Evolutionary conservation across 2,329 filamentous ascomycete species (phyloP).

Genomic region (Claviceps fusiformis): DNA sequence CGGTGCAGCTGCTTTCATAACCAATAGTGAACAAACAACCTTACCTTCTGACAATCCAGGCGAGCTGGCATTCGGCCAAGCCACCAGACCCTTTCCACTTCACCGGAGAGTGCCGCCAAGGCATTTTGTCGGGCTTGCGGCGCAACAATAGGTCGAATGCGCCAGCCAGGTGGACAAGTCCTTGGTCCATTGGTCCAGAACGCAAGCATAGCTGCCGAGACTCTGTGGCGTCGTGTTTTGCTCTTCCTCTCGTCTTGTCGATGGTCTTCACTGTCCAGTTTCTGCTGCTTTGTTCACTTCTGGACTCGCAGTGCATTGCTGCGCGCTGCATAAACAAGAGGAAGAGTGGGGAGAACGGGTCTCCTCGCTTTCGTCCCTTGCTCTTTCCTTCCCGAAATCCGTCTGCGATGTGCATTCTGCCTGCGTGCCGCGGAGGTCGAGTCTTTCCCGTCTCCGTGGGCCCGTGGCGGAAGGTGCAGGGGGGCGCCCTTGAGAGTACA

Average conservation of each 20-base stretch:
- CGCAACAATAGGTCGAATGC: not conserved
- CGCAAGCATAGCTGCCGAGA: not conserved
- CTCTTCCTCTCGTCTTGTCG: not conserved
- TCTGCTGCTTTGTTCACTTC: not conserved
- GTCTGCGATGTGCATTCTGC: not conserved
- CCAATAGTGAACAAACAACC: not conserved
- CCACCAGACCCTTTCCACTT: too few species aligned
- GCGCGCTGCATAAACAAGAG: too few species aligned
- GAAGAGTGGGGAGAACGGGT: not conserved
- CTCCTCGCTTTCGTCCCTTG: not conserved
- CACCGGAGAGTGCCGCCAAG: not conserved
- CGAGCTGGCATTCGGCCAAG: constrained; percentile 1
- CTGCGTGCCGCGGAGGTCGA: not conserved
- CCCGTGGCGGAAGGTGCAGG: too few species aligned
- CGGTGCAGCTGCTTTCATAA: not conserved
- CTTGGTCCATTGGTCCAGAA: not conserved
- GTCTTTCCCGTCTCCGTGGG: too few species aligned
- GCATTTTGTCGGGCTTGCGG: not conserved
- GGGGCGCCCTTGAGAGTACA: not conserved
- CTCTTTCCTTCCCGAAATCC: too few species aligned
- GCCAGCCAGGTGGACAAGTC: not conserved
- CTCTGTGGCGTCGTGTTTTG: too few species aligned
- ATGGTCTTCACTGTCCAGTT: not conserved
- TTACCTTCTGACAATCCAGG: not conserved
- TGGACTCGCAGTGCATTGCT: not conserved